Conservation (phyloP, 352 stramenopile species). For the Phytopythium delawarense region DNA sequence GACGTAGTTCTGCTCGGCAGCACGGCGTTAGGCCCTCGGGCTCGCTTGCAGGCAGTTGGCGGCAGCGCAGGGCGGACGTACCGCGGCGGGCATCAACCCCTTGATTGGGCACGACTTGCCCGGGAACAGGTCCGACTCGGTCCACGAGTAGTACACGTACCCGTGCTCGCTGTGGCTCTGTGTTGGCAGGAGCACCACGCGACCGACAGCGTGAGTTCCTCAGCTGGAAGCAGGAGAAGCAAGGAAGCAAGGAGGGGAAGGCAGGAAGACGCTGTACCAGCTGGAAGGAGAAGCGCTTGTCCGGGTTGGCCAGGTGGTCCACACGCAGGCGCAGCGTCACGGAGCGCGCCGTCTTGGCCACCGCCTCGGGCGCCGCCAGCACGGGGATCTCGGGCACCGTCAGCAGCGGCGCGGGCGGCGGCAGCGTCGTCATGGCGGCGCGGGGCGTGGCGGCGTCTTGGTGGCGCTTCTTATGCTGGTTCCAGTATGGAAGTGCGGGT, state of each 20-base stretch:
- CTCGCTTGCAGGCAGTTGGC: background rate
- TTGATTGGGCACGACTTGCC: slow-evolving; percentile 65
- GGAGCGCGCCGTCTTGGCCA: slow-evolving; percentile 74
- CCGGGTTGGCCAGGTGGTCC: slow-evolving; percentile 23
- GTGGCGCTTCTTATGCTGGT: too few species aligned
- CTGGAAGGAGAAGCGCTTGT: slow-evolving; percentile 59
- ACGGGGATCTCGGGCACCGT: slow-evolving; percentile 53
- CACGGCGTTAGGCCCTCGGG: background rate
- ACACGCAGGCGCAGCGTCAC: slow-evolving; percentile 56
- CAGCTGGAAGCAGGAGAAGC: too few species aligned
- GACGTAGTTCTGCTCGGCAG: slow-evolving; percentile 54
- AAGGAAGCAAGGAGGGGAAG: background rate
- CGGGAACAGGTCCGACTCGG: slow-evolving; percentile 58
- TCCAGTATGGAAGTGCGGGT: too few species aligned
- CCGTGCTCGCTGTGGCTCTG: slow-evolving; percentile 79
- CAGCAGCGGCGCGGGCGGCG: slow-evolving; percentile 30
- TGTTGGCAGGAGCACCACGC: background rate
- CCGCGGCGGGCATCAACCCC: slow-evolving; percentile 64
- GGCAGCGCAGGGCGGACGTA: slow-evolving; percentile 13
- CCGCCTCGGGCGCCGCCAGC: slow-evolving; percentile 50
- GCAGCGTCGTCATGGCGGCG: slow-evolving; percentile 9
- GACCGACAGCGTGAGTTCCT: background rate
- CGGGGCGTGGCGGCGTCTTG: too few species aligned
- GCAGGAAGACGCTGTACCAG: slow-evolving; percentile 15
- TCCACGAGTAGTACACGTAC: slow-evolving; percentile 88